Conservation (phyloP, 177 flowering plant species). For the Vitis hybrid region DNA sequence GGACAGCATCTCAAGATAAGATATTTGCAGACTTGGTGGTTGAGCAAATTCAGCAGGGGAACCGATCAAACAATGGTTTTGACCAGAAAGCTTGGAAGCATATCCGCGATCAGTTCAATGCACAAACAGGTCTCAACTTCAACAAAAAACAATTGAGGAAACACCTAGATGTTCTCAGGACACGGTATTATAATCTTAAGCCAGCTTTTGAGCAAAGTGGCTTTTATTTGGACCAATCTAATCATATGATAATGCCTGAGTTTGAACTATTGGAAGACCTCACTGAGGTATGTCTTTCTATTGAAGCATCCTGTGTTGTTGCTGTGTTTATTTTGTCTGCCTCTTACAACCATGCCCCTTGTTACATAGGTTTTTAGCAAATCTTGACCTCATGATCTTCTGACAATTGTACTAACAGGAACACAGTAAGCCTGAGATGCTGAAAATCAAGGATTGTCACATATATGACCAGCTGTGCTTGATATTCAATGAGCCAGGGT, state of each 20-base stretch:
- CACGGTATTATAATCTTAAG: conserved; percentile 20
- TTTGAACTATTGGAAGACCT: conserved; percentile 20
- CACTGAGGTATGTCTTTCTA: conserved; percentile 15
- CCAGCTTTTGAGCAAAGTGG: conserved; percentile 17
- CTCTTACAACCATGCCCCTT: too few species aligned
- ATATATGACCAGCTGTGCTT: conserved; percentile 14
- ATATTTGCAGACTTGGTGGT: conserved; percentile 25
- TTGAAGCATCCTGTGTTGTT: neutral
- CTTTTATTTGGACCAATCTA: conserved; percentile 13
- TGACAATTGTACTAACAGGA: neutral
- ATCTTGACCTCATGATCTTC: neutral
- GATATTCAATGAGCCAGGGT: conserved; percentile 7
- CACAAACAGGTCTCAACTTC: conserved; percentile 20
- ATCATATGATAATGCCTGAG: conserved; percentile 11
- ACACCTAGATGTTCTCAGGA: conserved; percentile 25
- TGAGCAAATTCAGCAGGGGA: conserved; percentile 15
- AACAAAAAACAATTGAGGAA: conserved; percentile 24
- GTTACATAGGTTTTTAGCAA: neutral
- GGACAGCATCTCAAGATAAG: conserved; percentile 24
- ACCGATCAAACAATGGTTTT: conserved; percentile 16
- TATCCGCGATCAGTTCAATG: conserved; percentile 16
- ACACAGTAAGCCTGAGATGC: conserved; percentile 4
- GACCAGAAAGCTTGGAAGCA: conserved; percentile 23
- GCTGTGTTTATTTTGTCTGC: too few species aligned
- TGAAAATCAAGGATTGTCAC: conserved; percentile 11